These are phyloP conservation scores for Colletotrichum sp. DNA, from an alignment of 2,329 filamentous ascomycete genomes.

Conservation along the genomic window DNA sequence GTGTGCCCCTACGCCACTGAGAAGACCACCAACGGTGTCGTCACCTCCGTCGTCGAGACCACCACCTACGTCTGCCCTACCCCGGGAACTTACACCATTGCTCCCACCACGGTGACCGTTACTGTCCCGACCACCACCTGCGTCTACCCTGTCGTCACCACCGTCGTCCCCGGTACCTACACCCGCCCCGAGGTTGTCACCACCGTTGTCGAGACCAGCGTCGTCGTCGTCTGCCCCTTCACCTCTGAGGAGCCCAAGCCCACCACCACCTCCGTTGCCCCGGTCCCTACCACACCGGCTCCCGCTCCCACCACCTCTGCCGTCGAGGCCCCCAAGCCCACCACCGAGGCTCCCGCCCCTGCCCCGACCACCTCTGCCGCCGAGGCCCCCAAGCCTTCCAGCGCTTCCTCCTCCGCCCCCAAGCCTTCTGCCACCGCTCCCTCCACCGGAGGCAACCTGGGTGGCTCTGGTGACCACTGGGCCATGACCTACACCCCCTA, in stretches of 20 bases:
- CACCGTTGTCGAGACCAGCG: slow-evolving; percentile 72
- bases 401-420: slow-evolving; percentile 25
- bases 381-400: slow-evolving; percentile 22
- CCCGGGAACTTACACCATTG: slow-evolving; percentile 78
- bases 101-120: slow-evolving; percentile 67
- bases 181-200: slow-evolving; percentile 69
- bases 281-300: slow-evolving; percentile 4
- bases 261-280: slow-evolving; percentile 26
- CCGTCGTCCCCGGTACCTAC: slow-evolving; percentile 74
- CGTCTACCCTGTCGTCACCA: slow-evolving; percentile 70
- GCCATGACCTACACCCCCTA: slow-evolving; percentile 86
- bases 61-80: slow-evolving; percentile 77
- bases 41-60: slow-evolving; percentile 70
- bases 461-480: slow-evolving; percentile 62
- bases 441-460: slow-evolving; percentile 35
- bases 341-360: slow-evolving; percentile 19
- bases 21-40: slow-evolving; percentile 61
- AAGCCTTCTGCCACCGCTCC: slow-evolving; percentile 26
- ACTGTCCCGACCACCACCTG: slow-evolving; percentile 57
- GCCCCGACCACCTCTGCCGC: slow-evolving; percentile 25
- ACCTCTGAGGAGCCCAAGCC: slow-evolving; percentile 40
- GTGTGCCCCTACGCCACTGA: slow-evolving; percentile 73
- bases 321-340: slow-evolving; percentile 22
- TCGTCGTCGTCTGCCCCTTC: slow-evolving; percentile 75
- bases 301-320: slow-evolving; percentile 29